These are phyloP conservation scores for Rutstroemia sp. DNA, from an alignment of 2,329 filamentous ascomycete species.

Conservation along the genomic window DNA sequence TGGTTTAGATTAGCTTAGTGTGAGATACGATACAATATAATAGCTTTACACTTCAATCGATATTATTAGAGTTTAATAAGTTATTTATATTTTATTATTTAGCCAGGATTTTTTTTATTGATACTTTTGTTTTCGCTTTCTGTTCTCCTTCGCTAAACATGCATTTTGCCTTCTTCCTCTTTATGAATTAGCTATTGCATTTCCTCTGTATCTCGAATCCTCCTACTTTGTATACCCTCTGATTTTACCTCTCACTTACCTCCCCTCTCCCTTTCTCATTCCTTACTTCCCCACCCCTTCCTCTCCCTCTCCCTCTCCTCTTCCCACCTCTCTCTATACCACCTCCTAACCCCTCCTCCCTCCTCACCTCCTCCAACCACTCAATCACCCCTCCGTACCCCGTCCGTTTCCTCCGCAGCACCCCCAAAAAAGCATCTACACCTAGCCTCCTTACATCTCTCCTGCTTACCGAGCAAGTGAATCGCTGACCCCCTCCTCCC, in stretches of 20 bases:
- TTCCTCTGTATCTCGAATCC: no score
- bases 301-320: background rate
- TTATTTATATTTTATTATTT: no score
- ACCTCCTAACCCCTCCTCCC: background rate
- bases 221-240: background rate
- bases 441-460: conserved; percentile 41
- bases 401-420: conserved; percentile 66
- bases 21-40: no score
- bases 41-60: no score
- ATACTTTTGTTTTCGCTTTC: no score
- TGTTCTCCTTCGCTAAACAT: no score
- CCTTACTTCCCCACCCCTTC: background rate
- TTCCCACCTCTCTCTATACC: background rate
- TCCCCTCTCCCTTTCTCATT: background rate
- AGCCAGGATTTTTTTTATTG: no score
- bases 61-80: no score
- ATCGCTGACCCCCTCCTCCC: conserved; percentile 15
- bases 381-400: conserved; percentile 54
- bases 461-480: conserved; percentile 13
- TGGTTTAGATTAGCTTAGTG: no score
- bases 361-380: conserved; percentile 52
- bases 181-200: no score
- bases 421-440: conserved; percentile 59
- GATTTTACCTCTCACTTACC: background rate
- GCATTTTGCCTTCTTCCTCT: no score